Evolutionary conservation across 306 rosid species (phyloP), one percentile per base, ranked within the genome.

Genomic region (Sechiopsis laciniata): DNA sequence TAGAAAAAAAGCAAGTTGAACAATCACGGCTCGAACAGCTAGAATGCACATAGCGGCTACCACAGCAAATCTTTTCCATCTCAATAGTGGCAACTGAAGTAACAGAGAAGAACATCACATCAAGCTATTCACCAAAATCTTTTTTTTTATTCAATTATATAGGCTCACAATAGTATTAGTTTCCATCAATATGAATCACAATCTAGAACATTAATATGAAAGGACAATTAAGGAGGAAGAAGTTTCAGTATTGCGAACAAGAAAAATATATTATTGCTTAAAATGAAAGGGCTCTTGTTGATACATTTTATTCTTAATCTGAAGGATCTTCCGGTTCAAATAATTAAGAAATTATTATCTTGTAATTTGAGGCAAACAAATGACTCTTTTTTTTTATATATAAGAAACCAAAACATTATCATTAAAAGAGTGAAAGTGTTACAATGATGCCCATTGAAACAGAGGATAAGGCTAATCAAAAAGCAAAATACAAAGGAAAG

Each of bases 61-160:
- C 78, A 89, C 80, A 16, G 99, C 95, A 82, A 78, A 94, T 82
- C 96, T 89, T 84, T 94, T 94, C 99, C 99, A 94, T 86, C 99
- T 86, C 86, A 94, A 77, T 48, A 83, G 12, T 46, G 99, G 99
- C 75, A 94, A 75, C 98, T 94, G 79, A 80, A 26, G 26, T 35
- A 50, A 50, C 14, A 29, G 15, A 80, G 69, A 22, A 13, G 69
- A 51, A 57, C 57, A 29, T n/a, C 55, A 16, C 73, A 76, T 63
- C 70, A 40, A 66, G 26, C 51, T 53, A 53, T 58, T 11, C 20
- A 35, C 55, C 60, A 22, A 32, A 32, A 75, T 54, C 55, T 21
- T n/a, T 0, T 50, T 50, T 29, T 70, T 70, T 45, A 52, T 50
- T 70, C 74, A 70, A 8, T 11, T 15, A 69, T 10, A 14, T 14